phyloP scores from a whole-genome alignment of 2,329 filamentous ascomycete genomes.

The Exophiala oligosperma region DNA sequence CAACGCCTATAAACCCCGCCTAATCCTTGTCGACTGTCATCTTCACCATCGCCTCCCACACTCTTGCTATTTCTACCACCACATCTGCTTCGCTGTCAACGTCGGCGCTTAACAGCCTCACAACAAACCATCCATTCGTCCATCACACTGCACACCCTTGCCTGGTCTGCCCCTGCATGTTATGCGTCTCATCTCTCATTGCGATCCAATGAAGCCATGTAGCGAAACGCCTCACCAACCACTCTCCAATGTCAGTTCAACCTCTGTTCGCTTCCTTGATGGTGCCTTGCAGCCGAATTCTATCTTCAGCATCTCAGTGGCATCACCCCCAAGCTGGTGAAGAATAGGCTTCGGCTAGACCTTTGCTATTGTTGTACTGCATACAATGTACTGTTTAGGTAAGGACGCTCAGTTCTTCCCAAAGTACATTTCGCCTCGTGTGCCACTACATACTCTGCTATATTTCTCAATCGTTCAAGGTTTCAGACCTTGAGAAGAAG shows the following conservation, averaged over 20 bases:
- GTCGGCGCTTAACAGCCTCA: neutral
- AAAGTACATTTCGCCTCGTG: neutral
- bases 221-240: slow-evolving; percentile 6
- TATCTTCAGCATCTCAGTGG: slow-evolving; percentile 1
- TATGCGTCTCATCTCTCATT: slow-evolving; percentile 14
- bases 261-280: neutral
- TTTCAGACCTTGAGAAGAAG: neutral
- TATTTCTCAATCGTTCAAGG: neutral
- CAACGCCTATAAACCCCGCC: too few species aligned
- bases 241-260: neutral
- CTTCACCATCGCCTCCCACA: neutral
- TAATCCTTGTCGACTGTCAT: neutral
- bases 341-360: neutral
- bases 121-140: neutral
- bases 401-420: neutral
- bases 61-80: neutral
- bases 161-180: slow-evolving; percentile 8
- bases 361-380: slow-evolving; percentile 3
- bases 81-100: neutral
- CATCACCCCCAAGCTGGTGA: neutral
- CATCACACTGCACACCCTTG: neutral
- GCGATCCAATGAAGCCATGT: slow-evolving; percentile 6
- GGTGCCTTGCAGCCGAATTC: neutral
- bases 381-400: neutral
- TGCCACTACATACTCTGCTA: neutral